Evolutionary conservation across 768 basidiomycete species (phyloP).

Genomic region (Trametes sanguinea): DNA sequence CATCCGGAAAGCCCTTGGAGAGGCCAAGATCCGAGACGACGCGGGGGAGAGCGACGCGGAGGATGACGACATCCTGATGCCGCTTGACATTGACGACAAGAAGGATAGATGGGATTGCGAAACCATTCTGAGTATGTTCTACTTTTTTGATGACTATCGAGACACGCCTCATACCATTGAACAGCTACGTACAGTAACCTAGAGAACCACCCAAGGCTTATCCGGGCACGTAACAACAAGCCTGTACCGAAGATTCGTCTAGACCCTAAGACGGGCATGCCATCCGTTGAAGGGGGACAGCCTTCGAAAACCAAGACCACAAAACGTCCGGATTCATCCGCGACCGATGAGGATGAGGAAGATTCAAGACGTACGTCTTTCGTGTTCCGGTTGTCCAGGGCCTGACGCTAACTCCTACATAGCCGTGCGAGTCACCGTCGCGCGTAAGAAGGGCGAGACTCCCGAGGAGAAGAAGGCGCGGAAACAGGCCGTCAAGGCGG

Average conservation of each 20-base stretch:
- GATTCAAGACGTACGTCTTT: conserved; percentile 7
- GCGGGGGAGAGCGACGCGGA: conserved; percentile 51
- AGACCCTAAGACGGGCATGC: conserved; percentile 79
- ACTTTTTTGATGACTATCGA: neutral
- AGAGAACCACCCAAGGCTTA: conserved; percentile 93
- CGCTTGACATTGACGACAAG: conserved; percentile 49
- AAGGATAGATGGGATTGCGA: conserved; percentile 95
- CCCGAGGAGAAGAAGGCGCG: conserved; percentile 72
- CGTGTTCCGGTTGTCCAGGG: conserved; percentile 5
- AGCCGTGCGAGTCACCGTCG: conserved; percentile 51
- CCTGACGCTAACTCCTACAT: neutral
- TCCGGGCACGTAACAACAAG: conserved; percentile 62
- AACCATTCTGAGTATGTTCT: conserved; percentile 80
- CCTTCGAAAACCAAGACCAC: conserved; percentile 8
- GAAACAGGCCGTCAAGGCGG: conserved; percentile 68
- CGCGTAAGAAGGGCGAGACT: conserved; percentile 74
- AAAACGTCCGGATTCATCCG: conserved; percentile 1
- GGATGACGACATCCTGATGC: conserved; percentile 45
- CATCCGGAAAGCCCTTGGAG: conserved; percentile 77
- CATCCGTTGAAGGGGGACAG: conserved; percentile 46
- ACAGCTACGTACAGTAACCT: conserved; percentile 95
- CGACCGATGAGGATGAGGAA: conserved; percentile 35
- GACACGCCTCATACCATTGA: neutral
- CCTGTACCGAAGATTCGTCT: conserved; percentile 65
- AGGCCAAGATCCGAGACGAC: conserved; percentile 53